Evolutionary conservation across 1,284 basidiomycete species (phyloP).

Genomic region (Puccinia polysora): DNA sequence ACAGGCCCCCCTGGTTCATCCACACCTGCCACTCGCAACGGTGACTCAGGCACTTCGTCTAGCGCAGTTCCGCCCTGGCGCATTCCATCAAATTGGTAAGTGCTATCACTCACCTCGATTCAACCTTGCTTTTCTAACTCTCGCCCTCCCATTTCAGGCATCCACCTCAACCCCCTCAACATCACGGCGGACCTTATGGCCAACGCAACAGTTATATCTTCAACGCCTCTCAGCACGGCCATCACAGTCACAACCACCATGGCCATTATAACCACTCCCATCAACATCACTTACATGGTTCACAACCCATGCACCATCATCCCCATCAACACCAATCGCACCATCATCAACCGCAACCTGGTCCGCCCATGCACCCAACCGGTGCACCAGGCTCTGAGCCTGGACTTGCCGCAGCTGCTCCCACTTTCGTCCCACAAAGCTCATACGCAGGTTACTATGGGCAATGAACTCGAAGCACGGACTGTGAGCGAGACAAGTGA

Average conservation of each 20-base stretch:
- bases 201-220: conserved; percentile 33
- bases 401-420: conserved; percentile 21
- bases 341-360: conserved; percentile 27
- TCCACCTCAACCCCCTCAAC: conserved; percentile 41
- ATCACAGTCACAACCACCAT: conserved; percentile 32
- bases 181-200: conserved; percentile 30
- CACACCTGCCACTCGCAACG: conserved; percentile 29
- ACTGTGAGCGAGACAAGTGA: background rate
- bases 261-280: conserved; percentile 18
- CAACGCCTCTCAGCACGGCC: conserved; percentile 27
- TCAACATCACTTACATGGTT: conserved; percentile 29
- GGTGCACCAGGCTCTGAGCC: conserved; percentile 2
- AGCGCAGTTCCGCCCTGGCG: conserved; percentile 35
- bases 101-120: background rate
- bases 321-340: conserved; percentile 38
- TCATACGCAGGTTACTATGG: conserved; percentile 39
- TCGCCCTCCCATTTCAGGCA: conserved; percentile 30
- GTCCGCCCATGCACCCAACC: conserved; percentile 5
- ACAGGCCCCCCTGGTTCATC: conserved; percentile 26
- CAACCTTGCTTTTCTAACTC: background rate
- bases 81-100: conserved; percentile 38
- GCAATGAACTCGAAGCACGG: conserved; percentile 15
- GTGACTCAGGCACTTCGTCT: conserved; percentile 13
- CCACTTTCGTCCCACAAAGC: conserved; percentile 37
- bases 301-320: conserved; percentile 25